Conservation (phyloP, 83 land plant species). For the Picea mariana region DNA sequence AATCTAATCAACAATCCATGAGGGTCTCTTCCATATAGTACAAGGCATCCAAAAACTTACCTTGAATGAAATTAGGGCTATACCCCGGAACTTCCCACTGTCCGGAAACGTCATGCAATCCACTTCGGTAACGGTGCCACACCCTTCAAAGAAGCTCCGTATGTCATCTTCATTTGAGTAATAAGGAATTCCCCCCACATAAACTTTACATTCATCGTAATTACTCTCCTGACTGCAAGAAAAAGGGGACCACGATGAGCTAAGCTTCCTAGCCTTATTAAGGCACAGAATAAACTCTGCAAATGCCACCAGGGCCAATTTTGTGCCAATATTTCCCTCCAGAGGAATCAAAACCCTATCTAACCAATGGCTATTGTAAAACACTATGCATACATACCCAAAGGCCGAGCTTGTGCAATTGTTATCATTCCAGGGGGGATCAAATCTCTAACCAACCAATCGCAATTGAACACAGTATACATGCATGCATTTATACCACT, state of each 20-base stretch:
- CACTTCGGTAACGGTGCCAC: constrained; percentile 89
- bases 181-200: constrained; percentile 99
- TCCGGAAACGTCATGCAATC: constrained; percentile 91
- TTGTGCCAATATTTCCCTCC: neutral
- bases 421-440: too few species aligned
- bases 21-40: too few species aligned
- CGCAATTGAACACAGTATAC: too few species aligned
- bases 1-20: too few species aligned
- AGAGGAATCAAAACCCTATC: neutral
- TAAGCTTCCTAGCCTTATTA: neutral
- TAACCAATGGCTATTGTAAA: neutral
- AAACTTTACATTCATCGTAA: constrained; percentile 60
- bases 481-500: too few species aligned
- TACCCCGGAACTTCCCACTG: constrained; percentile 94
- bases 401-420: neutral
- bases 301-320: neutral
- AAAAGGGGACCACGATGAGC: neutral
- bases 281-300: neutral
- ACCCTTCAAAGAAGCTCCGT: constrained; percentile 72
- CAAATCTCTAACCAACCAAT: too few species aligned
- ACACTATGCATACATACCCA: too few species aligned
- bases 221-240: constrained; percentile 45
- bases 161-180: constrained; percentile 92
- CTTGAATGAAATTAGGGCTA: constrained; percentile 93
- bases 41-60: constrained; percentile 24